Evolutionary conservation across 225 moss, liverwort and hornwort genomes (phyloP), one percentile per base, ranked within the genome.

Genomic region (Pleurozium schreberi): DNA sequence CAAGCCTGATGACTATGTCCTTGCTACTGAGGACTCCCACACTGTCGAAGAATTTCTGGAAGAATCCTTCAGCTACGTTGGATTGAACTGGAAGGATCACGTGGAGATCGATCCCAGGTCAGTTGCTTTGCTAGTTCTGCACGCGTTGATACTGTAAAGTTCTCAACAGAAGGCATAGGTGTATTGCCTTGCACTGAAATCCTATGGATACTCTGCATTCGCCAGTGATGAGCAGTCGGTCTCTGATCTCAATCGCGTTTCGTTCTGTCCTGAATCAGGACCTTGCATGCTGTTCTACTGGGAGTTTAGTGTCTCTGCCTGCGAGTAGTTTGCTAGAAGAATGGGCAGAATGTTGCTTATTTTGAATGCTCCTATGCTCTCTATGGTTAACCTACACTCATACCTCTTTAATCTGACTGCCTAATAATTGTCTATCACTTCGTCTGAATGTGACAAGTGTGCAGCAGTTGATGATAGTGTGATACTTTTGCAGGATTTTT

Each of bases 21-120:
- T 96, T 13, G 96, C 96, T 31, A 96, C 96, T 11, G 96, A 96
- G 88, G 95, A 95, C n/a, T 96, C 96, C 23, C 93, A 96, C 92
- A 95, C 96, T 4, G 96, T 96, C 22, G 94, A 95, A 79, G 96
- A 95, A 84, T 96, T 96, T 89, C 86, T 96, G 34, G 95, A 95
- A 65, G 96, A 92, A 58, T 66, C 96, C 10, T 96, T 96, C 57
- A 89, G 94, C 58, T 90, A 91, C 68, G 94, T 95, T 50, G 96
- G 96, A 40, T 91, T 96, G 18, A 91, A 94, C 78, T 96, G 96
- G 96, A 95, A 89, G 90, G 92, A 96, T 75, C 83, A 96, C 65
- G 96, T 96, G 43, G 94, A 94, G 88, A 94, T 96, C 63, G 96
- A 96, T 64, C 96, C 95, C 49, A 92, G 96, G 94, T 94, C 49